Evolutionary conservation across 164 flowering plant species (phyloP), one percentile per base, ranked within the genome.

Genomic region (Piper betle): DNA sequence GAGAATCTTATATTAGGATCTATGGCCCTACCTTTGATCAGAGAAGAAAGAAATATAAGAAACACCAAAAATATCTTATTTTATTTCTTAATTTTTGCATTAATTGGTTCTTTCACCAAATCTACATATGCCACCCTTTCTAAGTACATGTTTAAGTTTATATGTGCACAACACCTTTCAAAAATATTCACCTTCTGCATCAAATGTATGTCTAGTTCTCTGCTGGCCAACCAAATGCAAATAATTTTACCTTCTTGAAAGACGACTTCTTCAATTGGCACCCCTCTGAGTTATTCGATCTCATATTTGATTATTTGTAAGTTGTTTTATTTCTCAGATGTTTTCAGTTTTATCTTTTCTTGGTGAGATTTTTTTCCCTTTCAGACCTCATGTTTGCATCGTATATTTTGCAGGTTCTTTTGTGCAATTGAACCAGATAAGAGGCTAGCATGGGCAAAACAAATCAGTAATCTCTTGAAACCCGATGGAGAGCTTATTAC

Each of bases 401-500:
- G n/a, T n/a, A n/a, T 56, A 66, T 52, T 3, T 46, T 72, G 68
- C 80, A 91, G 95, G 72, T 87, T 91, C 73, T 91, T 91, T 68
- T 82, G 92, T 73, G 97, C 95, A 57, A 80, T 91, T 74, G 88
- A 82, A 53, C 95, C 91, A 37, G 62, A 55, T 39, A 62, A 77
- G 86, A 78, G 92, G 72, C 52, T 75, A 58, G 72, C 73, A 59
- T 91, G 97, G 97, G 95, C 84, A 62, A 65, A 53, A 10, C 69
- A 64, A 65, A 71, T 84, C 19, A 41, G 33, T 4, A 76, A 83
- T 55, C 66, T 85, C 12, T 65, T 91, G 58, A 87, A 85, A 72
- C 87, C 91, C 46, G 86, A 78, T 74, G 97, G 97, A 66, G 93
- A 85, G 74, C 86, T 91, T 60, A 77, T 91, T 62, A 91, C 95